Base-by-base conservation (phyloP, 257 asterid species). In the Craterostigma plantagineum region DNA sequence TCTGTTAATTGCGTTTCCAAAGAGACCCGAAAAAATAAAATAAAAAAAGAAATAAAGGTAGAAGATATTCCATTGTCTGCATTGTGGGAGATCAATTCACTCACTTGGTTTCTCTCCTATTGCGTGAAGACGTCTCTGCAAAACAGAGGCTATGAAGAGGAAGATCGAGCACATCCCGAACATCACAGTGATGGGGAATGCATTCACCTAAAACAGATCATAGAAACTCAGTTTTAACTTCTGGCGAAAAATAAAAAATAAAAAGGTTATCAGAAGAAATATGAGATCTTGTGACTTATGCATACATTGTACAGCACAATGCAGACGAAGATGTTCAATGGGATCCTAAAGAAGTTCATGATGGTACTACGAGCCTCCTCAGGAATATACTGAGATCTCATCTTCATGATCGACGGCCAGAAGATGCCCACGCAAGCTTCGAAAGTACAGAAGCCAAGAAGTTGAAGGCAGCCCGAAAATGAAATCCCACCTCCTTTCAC, bases 351-450 rank as follows among this genome's bases (percentile, higher is more conserved):
- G 76, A 85, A 85, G 72, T 85, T 81, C 94, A 85, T 75, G 50
- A 85, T 85, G 51, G 96, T 85, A 66, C 96, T 81, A 55, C 96
- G 71, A 18, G 96, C 94, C 69, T 80, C 94, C 73, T 85, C 96
- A 0, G 96, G 94, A 49, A 85, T 81, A 65, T 81, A 81, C 56
- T 77, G 92, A 43, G 96, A 85, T 65, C 96, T 77, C 96, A 85
- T 80, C 78, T 85, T 85, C 96, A 85, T 85, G 49, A 81, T 85
- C 55, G 96, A 85, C 9, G 96, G 96, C 96, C 96, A 85, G 69
- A 85, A 85, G 53, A 85, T 61, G 15, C 96, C 96, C 33, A 81
- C 94, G 63, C 96, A 85, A 55, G 81, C 47, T 73, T 85, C 94
- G 56, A 85, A 85, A 34, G 67, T 46, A 39, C 96, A 85, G 75